Conservation (phyloP, 2,329 filamentous ascomycete genomes). For the Fusarium anguioides region DNA sequence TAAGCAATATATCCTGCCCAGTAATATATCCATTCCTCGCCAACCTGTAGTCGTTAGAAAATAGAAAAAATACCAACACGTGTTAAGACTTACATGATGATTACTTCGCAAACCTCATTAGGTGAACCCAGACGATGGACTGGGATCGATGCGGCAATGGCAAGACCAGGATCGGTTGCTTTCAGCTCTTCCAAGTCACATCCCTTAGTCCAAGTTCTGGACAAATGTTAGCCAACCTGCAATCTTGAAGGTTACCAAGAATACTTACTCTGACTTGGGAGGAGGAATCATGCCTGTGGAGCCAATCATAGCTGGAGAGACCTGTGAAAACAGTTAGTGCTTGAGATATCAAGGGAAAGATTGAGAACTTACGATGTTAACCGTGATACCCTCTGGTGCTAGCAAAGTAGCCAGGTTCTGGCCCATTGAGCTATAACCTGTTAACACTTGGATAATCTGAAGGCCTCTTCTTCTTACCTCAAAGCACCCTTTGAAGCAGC, state of each 20-base stretch:
- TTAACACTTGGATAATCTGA: not conserved
- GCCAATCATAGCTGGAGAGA: constrained; percentile 52
- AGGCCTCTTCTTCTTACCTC: constrained; percentile 4
- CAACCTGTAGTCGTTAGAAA: not conserved
- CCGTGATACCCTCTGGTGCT: constrained; percentile 49
- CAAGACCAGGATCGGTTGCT: constrained; percentile 49
- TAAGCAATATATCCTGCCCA: constrained; percentile 15
- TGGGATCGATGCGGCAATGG: constrained; percentile 50
- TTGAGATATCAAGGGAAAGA: not conserved
- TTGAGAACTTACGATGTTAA: constrained; percentile 46
- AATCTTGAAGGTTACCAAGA: fast-evolving
- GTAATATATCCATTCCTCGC: constrained; percentile 26
- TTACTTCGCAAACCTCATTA: constrained; percentile 50
- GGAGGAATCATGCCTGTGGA: constrained; percentile 52
- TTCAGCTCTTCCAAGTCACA: constrained; percentile 47
- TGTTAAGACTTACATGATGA: constrained; percentile 46
- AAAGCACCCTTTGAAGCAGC: constrained; percentile 50
- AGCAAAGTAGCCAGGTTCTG: constrained; percentile 49
- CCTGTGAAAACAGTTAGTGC: constrained; percentile 27
- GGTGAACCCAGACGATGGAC: constrained; percentile 50
- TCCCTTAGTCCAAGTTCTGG: constrained; percentile 48
- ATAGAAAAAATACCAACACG: fast-evolving
- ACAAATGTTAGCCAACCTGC: not conserved
- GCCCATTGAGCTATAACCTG: constrained; percentile 47
- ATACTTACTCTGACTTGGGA: constrained; percentile 45